Base-by-base conservation (phyloP, 805 yeast species). In the Yarrowia yakushimensis region DNA sequence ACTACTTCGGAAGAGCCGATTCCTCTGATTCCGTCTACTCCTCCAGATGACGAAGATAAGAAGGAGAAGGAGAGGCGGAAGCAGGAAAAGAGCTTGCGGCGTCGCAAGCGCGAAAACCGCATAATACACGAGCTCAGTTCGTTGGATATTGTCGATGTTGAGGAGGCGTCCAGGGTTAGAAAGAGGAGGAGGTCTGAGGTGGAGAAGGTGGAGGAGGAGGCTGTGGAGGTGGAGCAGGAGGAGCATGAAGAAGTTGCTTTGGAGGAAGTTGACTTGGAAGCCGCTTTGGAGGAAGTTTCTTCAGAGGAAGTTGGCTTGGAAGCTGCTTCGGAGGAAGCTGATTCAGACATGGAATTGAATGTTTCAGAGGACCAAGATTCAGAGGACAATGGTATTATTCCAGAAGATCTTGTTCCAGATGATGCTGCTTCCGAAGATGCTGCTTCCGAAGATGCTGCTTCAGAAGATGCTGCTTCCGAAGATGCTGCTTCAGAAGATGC, bases 1-100 rank as follows among this genome's bases (percentile, higher is more conserved):
- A 20, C 27, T 8, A 11, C 13, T 4, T 10, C 17, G 6, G 20
- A 22, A 20, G 37, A 50, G 17, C 7, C 33, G 25, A 52, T 52
- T 22, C 59, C 59, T 3, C 59, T 36, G 23, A 36, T 52, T 23
- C 59, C 59, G 10, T 34, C 59, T 1, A 52, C 59, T n/a, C 59
- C 59, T 23, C 59, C 59, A 5, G 59, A 52, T 17, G 59, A 52
- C 25, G 59, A 52, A 12, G 43, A 36, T 25, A 52, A 34, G 25
- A 36, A 36, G 22, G 15, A 25, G 31, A 5, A 31, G 22, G 17
- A 33, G 5, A 52, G 25, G 33, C n/a, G n/a, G n/a, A n/a, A 25
- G 31, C 12, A 31, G 22, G 17, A 33, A 4, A 52, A 36, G 33
- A 5, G 33, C 4, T 17, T 22, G 6, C 7, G n/a, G 11, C 17